A percentile compares a stretch with the other conserved stretches of the same genome.
These are phyloP conservation scores for Verticillium zaregamsianum DNA, from an alignment of 2,329 filamentous ascomycete species.

Conservation along the genomic window DNA sequence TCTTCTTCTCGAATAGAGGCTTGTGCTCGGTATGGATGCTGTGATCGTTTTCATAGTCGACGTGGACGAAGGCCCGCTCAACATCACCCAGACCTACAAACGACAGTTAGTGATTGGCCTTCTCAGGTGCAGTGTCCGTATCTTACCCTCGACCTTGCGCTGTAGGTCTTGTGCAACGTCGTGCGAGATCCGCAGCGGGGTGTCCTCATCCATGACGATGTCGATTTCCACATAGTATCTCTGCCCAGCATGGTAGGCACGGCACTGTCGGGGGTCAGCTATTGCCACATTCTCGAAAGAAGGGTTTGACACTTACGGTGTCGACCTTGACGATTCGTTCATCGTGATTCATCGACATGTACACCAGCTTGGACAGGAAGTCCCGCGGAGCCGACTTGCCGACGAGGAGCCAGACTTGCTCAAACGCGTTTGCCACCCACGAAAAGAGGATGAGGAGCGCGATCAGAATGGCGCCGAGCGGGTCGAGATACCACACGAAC, in stretches of 20 bases:
- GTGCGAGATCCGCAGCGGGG: conserved; percentile 52
- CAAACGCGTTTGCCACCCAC: conserved; percentile 56
- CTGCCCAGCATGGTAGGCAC: conserved; percentile 58
- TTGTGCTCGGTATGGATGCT: conserved; percentile 37
- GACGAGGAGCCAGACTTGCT: conserved; percentile 58
- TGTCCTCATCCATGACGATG: conserved; percentile 53
- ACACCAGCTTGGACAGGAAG: conserved; percentile 52
- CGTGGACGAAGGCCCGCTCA: conserved; percentile 41
- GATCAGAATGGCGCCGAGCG: conserved; percentile 56
- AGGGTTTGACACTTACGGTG: conserved; percentile 29
- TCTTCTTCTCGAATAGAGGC: conserved; percentile 31
- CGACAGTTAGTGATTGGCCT: conserved; percentile 2
- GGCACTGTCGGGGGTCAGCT: conserved; percentile 30
- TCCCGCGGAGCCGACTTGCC: conserved; percentile 57
- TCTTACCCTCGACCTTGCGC: conserved; percentile 52
- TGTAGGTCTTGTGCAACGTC: conserved; percentile 57
- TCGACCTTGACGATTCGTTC: conserved; percentile 52
- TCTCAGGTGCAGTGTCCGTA: neutral
- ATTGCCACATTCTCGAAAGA: neutral
- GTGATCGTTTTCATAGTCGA: conserved; percentile 39
- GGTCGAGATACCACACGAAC: conserved; percentile 57
- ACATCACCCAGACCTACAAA: conserved; percentile 27
- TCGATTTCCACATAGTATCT: conserved; percentile 61
- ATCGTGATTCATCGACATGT: conserved; percentile 51
- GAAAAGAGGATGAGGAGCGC: conserved; percentile 58